These are phyloP conservation scores for Chytriomyces hyalinus DNA, from an alignment of 192 early-diverging fungal species.

Conservation along the genomic window DNA sequence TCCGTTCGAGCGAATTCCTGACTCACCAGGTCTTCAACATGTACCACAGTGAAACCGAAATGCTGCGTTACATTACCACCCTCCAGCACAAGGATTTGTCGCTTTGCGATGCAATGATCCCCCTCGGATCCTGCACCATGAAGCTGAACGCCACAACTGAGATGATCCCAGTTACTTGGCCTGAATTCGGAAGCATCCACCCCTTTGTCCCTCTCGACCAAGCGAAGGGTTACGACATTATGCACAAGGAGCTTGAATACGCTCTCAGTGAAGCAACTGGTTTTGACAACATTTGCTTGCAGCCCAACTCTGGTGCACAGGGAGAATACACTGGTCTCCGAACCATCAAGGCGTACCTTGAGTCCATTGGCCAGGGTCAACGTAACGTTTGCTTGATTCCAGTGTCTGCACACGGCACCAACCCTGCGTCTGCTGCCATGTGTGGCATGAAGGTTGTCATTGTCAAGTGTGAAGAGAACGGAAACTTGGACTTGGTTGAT, in stretches of 20 bases:
- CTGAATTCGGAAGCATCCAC: conserved; percentile 93
- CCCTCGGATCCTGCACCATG: conserved; percentile 99
- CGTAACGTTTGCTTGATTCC: conserved; percentile 97
- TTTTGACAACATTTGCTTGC: conserved; percentile 89
- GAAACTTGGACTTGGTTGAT: conserved; percentile 91
- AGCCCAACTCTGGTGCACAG: conserved; percentile 99
- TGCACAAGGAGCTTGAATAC: conserved; percentile 87
- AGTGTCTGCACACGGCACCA: conserved; percentile 98
- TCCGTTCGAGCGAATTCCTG: conserved; percentile 78
- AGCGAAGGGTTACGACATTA: conserved; percentile 88
- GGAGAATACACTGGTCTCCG: conserved; percentile 98
- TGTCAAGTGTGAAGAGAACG: conserved; percentile 89
- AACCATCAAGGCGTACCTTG: conserved; percentile 91
- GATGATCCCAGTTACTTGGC: conserved; percentile 99
- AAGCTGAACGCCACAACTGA: conserved; percentile 99
- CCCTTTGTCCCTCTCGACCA: conserved; percentile 96
- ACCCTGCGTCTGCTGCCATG: conserved; percentile 98
- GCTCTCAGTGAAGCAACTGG: conserved; percentile 93
- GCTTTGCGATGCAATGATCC: conserved; percentile 98
- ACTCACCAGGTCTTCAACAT: conserved; percentile 94
- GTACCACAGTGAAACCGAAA: conserved; percentile 98
- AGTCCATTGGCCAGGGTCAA: conserved; percentile 77
- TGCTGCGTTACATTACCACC: conserved; percentile 94
- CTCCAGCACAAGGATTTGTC: conserved; percentile 98
- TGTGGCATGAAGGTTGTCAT: conserved; percentile 92